Conservation (phyloP, 2,329 filamentous ascomycete genomes). For the Colletotrichum sublineola region DNA sequence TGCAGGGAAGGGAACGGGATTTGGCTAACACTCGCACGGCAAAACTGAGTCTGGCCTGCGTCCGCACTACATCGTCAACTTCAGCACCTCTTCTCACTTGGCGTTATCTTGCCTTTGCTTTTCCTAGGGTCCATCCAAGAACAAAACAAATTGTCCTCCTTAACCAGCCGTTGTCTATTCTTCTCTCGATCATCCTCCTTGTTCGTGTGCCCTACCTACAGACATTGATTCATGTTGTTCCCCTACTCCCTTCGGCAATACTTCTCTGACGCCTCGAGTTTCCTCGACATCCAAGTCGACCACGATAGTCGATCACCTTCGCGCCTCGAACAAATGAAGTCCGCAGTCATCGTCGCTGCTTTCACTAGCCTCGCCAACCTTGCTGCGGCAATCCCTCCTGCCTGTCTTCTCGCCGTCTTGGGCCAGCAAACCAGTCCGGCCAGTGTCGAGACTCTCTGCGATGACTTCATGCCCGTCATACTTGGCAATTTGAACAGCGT, state of each 20-base stretch:
- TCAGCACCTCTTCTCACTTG: neutral
- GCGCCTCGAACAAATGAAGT: conserved; percentile 16
- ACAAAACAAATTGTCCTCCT: neutral
- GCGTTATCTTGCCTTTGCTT: neutral
- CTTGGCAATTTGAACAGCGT: conserved; percentile 37
- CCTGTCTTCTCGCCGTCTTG: conserved; percentile 42
- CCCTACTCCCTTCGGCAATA: neutral
- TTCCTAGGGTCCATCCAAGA: neutral
- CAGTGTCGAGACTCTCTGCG: conserved; percentile 36
- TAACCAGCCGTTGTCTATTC: neutral
- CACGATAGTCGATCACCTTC: neutral
- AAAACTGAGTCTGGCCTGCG: conserved; percentile 1
- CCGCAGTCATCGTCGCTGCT: conserved; percentile 22
- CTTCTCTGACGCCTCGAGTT: neutral
- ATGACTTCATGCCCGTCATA: conserved; percentile 36
- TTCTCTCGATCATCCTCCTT: neutral
- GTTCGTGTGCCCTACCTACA: neutral
- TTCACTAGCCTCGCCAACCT: conserved; percentile 34
- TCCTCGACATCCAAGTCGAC: neutral
- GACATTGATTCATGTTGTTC: neutral
- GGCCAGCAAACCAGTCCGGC: conserved; percentile 35
- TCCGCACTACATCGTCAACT: conserved; percentile 4
- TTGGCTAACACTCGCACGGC: neutral
- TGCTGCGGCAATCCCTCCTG: conserved; percentile 34
- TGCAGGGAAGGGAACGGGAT: neutral